Base-by-base conservation (phyloP, 106 monocot species). In the Dioscorea alata region DNA sequence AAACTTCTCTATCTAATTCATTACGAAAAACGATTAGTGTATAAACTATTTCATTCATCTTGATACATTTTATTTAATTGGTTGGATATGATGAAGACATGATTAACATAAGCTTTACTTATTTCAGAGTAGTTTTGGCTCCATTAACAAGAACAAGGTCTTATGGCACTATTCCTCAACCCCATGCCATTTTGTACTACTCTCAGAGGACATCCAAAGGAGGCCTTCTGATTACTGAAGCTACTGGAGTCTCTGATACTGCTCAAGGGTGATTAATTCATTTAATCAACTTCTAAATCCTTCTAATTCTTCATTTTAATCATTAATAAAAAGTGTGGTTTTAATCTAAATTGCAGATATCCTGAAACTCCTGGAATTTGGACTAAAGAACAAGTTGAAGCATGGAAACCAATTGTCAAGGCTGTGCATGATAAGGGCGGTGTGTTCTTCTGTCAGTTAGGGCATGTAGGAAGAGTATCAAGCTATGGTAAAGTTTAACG, bases 351-450 rank as follows among this genome's bases (percentile, higher is more conserved):
- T 18, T 57, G 7, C 34, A 81, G 81, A 20, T 81, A 73, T 53
- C 79, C 79, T 4, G 9, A 73, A 50, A 79, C 69, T 6, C 82
- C 86, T 10, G 86, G 82, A 3, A 79, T 86, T 12, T 86, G 79
- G 86, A 82, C 76, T 2, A 70, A 54, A 49, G 86, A 86, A 28
- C 86, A 86, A 61, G 79, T 86, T n/a, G 76, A 86, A 50, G 86
- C 82, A 23, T 86, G 82, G 82, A 86, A 76, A 56, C 86, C 82
- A 8, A 70, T 86, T 33, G 82, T 86, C 4, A 50, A 82, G 56
- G 82, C 82, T 18, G 86, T 86, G 22, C 82, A 86, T 67, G 61
- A 74, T 2, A 79, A 86, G 59, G 86, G 81, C 6, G 82, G 74
- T 10, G 57, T 86, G 7, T 79, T 86, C 72, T 75, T 86, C 68